Conservation (phyloP, 306 rosid species). For the Rubus idaeus region DNA sequence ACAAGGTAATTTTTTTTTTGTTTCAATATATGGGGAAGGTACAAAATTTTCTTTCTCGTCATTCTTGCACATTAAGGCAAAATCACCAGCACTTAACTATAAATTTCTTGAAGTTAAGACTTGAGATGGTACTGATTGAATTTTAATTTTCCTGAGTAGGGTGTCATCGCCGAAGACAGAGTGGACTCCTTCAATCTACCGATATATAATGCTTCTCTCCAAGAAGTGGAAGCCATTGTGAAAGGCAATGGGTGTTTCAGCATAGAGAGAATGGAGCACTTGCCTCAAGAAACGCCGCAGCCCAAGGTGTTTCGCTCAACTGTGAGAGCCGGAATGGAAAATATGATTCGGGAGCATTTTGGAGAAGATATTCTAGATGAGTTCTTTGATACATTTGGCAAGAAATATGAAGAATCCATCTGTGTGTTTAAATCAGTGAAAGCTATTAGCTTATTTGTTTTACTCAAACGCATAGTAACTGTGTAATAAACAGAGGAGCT, state of each 20-base stretch:
- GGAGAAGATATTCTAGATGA: conserved; percentile 24
- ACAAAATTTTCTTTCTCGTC: neutral
- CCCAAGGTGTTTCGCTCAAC: neutral
- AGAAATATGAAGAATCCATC: conserved; percentile 19
- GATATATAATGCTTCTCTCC: neutral
- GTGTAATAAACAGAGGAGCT: neutral
- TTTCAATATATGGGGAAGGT: too few species aligned
- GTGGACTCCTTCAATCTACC: conserved; percentile 29
- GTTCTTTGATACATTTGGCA: conserved; percentile 14
- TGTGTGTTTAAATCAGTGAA: neutral
- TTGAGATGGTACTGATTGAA: neutral
- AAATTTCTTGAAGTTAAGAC: too few species aligned
- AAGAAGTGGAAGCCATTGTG: conserved; percentile 25
- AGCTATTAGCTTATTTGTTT: conserved; percentile 12
- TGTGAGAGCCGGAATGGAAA: conserved; percentile 17
- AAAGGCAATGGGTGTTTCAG: conserved; percentile 20
- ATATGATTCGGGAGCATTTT: conserved; percentile 21
- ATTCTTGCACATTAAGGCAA: neutral
- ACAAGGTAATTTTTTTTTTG: conserved; percentile 1
- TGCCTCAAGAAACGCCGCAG: conserved; percentile 5
- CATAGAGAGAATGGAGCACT: conserved; percentile 19
- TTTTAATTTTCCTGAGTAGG: neutral
- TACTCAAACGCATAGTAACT: conserved; percentile 23
- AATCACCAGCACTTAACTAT: too few species aligned
- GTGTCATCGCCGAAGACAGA: conserved; percentile 20